Evolutionary conservation across 768 basidiomycete genomes (phyloP), one percentile per base, ranked within the genome.

Genomic region (Flagelloscypha sp.): DNA sequence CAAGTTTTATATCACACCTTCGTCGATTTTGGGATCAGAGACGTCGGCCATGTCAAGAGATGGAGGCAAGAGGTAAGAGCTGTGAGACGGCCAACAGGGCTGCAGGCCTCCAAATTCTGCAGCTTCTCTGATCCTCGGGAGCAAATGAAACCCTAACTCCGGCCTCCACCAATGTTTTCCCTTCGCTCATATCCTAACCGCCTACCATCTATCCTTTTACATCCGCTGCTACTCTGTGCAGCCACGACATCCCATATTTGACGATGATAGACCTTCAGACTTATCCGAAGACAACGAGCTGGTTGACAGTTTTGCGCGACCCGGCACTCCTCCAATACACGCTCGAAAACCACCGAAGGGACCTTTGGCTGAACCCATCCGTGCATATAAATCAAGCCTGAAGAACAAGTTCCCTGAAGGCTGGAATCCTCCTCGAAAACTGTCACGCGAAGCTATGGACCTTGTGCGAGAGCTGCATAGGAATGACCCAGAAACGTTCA

Each of bases 361-460:
- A 24, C 56, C 66, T 10, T 72, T 69, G 8, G 76, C 77, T 30
- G 54, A 57, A 17, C 61, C 72, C 50, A 66, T 64, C 63, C 58
- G 56, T 40, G 56, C 50, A 15, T 78, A 83, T 55, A 70, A 74
- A 27, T 53, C 59, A 28, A 48, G 57, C 8, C 62, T 83, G 40
- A 69, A 66, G 37, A 61, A 70, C 43, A 48, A 54, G 3, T 83
- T 81, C 49, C 80, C 79, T 18, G 55, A 59, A 7, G 79, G 79
- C 29, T 92, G 87, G 87, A 62, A 66, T 33, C 88, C 88, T 17
- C 80, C 81, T 38, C 78, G 76, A 48, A 86, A 85, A 52, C 53
- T 92, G 35, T 84, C 84, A 10, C 71, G 83, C 36, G 79, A 84
- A 47, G 85, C 86, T 23, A 90, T 90, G 86, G 79, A 81, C 43